Base-by-base conservation (phyloP, 2,329 filamentous ascomycete genomes). In the Trichoderma sp. region DNA sequence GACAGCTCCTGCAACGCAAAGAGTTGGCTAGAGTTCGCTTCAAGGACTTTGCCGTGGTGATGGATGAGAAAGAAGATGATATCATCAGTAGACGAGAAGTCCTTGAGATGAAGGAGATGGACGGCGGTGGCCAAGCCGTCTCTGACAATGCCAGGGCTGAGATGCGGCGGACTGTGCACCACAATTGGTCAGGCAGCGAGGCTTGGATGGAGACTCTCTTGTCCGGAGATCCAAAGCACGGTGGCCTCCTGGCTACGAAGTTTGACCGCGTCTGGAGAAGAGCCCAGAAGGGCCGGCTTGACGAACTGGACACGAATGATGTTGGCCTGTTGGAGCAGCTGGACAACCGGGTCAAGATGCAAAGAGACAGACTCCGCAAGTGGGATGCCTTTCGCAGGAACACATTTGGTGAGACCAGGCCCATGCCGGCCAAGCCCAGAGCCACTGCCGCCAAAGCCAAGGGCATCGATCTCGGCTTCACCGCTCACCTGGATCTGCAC, bases 111-210 rank as follows among this genome's bases (percentile, higher is more conserved):
- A 78, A 80, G 24, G 77, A 81, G 30, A 72, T 75, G 28, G 68
- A 76, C 1, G 73, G 74, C 2, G 73, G 74, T 0, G 73, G 78
- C 18, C 78, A 80, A 15, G 78, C 81, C 30, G 74, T 85, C 7
- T 80, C 85, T 0, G 82, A 85, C 12, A 81, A 85, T 51, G 79
- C 82, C 4, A 84, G 82, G 58, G 75, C 80, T 0, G 83, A 88
- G 51, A 82, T 93, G 71, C 86, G 90, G 75, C 88, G 87, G 56
- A 85, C 87, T 3, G 82, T 94, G 34, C 86, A 87, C 43, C 90
- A 90, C 73, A 93, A 94, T 75, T 97, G 94, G 94, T 85, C 92
- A 15, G 94, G 93, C 2, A 89, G 91, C 76, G 88, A 91, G 72
- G 87, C 89, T 71, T 95, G 94, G 91, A 86, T 93, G 76, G 87